Percentiles rank a stretch among this genome's conserved stretches.
Evolutionary conservation across 352 stramenopile genomes (phyloP).

Genomic region (Thraustochytrium striatum): DNA sequence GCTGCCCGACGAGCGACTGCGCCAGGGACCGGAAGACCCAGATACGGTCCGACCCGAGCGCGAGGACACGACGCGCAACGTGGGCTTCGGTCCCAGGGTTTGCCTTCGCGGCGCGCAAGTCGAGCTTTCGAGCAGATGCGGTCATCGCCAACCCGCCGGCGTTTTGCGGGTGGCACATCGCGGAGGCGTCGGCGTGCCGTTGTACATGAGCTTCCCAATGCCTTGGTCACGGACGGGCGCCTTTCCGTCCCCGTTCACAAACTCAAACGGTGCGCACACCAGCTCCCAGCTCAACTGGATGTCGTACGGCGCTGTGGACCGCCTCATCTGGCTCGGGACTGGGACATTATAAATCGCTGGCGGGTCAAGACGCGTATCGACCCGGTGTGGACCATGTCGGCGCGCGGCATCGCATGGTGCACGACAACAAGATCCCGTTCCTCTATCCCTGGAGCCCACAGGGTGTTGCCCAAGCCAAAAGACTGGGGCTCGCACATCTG

Average conservation of each 20-base stretch:
- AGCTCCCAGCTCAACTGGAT: constrained; percentile 11
- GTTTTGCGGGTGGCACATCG: too few relatives aligned
- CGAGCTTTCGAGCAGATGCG: constrained; percentile 8
- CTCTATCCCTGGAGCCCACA: constrained; percentile 43
- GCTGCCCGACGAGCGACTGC: constrained; percentile 27
- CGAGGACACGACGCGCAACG: not conserved
- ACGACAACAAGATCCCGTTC: constrained; percentile 11
- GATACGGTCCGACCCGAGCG: not conserved
- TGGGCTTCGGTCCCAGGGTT: not conserved
- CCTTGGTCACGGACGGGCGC: constrained; percentile 14
- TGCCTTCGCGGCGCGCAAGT: constrained; percentile 26
- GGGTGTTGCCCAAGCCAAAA: constrained; percentile 33
- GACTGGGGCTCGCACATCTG: constrained; percentile 45
- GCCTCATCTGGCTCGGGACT: constrained; percentile 43
- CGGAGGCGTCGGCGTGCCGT: constrained; percentile 39
- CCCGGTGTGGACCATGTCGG: constrained; percentile 42
- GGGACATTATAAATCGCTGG: constrained; percentile 44
- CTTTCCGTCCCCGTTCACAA: constrained; percentile 34
- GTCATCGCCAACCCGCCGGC: too few relatives aligned
- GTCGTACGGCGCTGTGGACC: constrained; percentile 42
- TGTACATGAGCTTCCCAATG: constrained; percentile 44
- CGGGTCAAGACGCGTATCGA: constrained; percentile 15
- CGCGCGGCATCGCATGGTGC: constrained; percentile 22
- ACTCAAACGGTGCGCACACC: not conserved
- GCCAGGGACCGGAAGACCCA: not conserved